phyloP scores from a whole-genome alignment of 176 grass and related monocot genomes.

The Eragrostis curvula region DNA sequence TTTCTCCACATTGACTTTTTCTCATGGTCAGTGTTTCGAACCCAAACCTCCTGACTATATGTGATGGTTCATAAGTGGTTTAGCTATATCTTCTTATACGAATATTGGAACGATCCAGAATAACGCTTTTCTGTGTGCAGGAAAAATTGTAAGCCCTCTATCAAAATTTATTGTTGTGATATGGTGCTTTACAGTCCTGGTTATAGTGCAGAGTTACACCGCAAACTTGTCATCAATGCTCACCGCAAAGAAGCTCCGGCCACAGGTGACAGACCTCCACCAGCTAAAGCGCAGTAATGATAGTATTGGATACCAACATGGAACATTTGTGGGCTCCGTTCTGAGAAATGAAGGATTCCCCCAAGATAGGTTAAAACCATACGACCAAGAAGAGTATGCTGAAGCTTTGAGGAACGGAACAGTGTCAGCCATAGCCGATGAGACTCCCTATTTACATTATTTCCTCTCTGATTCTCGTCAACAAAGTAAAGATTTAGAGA shows the following conservation, averaged over 20 bases:
- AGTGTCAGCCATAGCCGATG: conserved; percentile 65
- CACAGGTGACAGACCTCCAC: conserved; percentile 49
- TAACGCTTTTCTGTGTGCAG: conserved; percentile 42
- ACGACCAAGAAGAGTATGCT: conserved; percentile 44
- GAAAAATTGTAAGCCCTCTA: conserved; percentile 52
- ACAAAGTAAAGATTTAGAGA: conserved; percentile 41
- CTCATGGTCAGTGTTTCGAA: conserved; percentile 50
- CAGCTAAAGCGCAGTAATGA: conserved; percentile 44
- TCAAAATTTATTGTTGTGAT: conserved; percentile 64
- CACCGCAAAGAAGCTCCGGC: conserved; percentile 56
- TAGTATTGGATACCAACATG: conserved; percentile 51
- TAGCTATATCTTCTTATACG: too few species aligned
- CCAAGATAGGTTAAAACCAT: conserved; percentile 41
- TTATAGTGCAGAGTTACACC: conserved; percentile 71
- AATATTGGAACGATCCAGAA: too few species aligned
- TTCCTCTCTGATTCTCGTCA: conserved; percentile 43
- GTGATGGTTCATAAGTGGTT: too few species aligned
- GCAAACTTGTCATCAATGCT: conserved; percentile 77
- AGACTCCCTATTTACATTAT: conserved; percentile 65
- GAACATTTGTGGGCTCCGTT: conserved; percentile 35
- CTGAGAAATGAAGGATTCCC: conserved; percentile 41
- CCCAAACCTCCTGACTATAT: conserved; percentile 18
- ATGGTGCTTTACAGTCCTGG: conserved; percentile 66
- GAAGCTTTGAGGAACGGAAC: conserved; percentile 61
- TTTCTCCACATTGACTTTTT: conserved; percentile 66